Conservation (phyloP, 495 filamentous ascomycete genomes). For the Penicillium ucsense region DNA sequence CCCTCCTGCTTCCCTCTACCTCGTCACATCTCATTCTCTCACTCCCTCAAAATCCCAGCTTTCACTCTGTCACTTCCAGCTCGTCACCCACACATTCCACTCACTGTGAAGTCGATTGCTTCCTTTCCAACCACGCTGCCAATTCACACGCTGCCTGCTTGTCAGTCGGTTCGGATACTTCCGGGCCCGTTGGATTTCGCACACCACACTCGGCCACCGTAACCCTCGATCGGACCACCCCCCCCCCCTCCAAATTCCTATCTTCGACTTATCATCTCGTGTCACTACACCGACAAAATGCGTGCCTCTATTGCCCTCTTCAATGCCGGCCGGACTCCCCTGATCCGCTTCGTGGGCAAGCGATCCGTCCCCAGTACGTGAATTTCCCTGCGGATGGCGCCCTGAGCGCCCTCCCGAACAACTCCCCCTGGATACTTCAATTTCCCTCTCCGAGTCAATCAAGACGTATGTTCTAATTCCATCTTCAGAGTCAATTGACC, state of each 20-base stretch:
- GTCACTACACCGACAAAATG: conserved; percentile 35
- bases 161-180: conserved; percentile 24
- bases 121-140: background rate
- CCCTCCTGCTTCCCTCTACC: conserved; percentile 2
- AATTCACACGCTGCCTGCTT: conserved; percentile 4
- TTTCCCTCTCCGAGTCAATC: no score
- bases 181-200: conserved; percentile 24
- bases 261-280: conserved; percentile 5
- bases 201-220: conserved; percentile 8
- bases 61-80: background rate
- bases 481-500: conserved; percentile 54
- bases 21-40: background rate
- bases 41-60: background rate
- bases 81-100: conserved; percentile 2
- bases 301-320: conserved; percentile 57
- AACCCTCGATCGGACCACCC: background rate
- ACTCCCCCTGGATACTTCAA: background rate
- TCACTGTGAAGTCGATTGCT: background rate
- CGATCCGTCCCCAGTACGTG: conserved; percentile 70
- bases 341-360: conserved; percentile 91
- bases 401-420: background rate
- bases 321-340: conserved; percentile 61
- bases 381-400: background rate
- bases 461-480: no score
- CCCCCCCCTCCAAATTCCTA: conserved; percentile 6